Conservation (phyloP, 208 protist genomes). For the Acanthamoeba comandoni region DNA sequence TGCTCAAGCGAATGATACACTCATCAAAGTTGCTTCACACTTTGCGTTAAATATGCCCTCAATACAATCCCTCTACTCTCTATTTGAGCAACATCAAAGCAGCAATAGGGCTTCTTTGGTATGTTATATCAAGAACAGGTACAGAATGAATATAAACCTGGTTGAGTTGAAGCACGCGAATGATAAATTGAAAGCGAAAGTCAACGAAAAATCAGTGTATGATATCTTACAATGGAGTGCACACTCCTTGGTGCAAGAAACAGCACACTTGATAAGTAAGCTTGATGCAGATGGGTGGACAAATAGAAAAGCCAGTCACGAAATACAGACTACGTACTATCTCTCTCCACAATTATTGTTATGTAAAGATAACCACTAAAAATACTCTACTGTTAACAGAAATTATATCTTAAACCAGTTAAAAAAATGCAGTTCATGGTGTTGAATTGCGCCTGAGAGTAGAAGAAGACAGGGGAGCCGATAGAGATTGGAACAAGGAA, state of each 20-base stretch:
- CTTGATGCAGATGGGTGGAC: too few species aligned
- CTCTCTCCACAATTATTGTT: too few species aligned
- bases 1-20: conserved; percentile 51
- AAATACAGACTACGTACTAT: too few species aligned
- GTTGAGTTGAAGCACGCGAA: conserved; percentile 57
- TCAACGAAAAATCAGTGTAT: conserved; percentile 29
- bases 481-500: conserved; percentile 77
- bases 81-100: background rate
- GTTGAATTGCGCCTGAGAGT: conserved; percentile 64
- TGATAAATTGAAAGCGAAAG: conserved; percentile 33
- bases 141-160: background rate
- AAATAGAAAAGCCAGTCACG: too few species aligned
- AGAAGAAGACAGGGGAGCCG: conserved; percentile 37
- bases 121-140: background rate
- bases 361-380: too few species aligned
- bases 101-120: conserved; percentile 12
- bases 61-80: background rate
- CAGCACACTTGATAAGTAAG: too few species aligned
- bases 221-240: conserved; percentile 62
- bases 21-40: conserved; percentile 4
- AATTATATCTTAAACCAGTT: conserved; percentile 16
- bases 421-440: conserved; percentile 41
- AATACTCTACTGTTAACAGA: background rate
- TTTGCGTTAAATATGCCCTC: background rate
- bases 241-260: background rate